Base-by-base conservation (phyloP, 345 rosid genomes). In the Adansonia digitata region DNA sequence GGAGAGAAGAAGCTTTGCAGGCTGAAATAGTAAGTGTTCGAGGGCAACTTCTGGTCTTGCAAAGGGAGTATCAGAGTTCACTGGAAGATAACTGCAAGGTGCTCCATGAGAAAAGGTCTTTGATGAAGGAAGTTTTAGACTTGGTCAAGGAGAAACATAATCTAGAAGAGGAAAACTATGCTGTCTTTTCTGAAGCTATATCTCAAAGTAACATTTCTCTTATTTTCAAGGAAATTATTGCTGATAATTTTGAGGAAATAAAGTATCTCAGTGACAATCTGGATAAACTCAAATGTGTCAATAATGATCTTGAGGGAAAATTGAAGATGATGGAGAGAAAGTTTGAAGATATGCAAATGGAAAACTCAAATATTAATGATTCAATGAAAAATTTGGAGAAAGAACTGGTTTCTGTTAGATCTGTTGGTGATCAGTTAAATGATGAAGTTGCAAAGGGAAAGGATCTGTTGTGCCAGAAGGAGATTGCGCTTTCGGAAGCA, bases 151-250 rank as follows among this genome's bases (percentile, higher is more conserved):
- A 81, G 79, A 92, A 82, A 79, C 46, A 55, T 71, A 63, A 63
- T 37, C 85, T 90, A 61, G 93, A 92, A 87, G 94, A 86, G 71
- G 93, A 95, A 69, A 87, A 78, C 74, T 75, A 60, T 75, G 66
- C 78, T 22, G 69, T 85, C 63, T 81, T 89, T 48, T 77, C 77
- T 5, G 94, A 91, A 79, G 77, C 78, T 18, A 52, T 89, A 26
- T 89, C 84, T 77, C 90, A 88, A 81, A 83, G 84, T 80, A 86
- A 62, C 79, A 84, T 84, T 74, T 86, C 91, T 78, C 69, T 84
- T 39, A 78, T 91, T 78, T 81, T 87, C 78, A 85, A 84, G 84
- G 79, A 86, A 66, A 65, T 79, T 39, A 76, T 89, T 69, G 71
- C 78, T 68, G 89, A 87, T 63, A 85, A 82, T 66, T 74, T 80